These are phyloP conservation scores for Kodamaea suecica DNA, from an alignment of 1,139 yeast species.

Conservation along the genomic window DNA sequence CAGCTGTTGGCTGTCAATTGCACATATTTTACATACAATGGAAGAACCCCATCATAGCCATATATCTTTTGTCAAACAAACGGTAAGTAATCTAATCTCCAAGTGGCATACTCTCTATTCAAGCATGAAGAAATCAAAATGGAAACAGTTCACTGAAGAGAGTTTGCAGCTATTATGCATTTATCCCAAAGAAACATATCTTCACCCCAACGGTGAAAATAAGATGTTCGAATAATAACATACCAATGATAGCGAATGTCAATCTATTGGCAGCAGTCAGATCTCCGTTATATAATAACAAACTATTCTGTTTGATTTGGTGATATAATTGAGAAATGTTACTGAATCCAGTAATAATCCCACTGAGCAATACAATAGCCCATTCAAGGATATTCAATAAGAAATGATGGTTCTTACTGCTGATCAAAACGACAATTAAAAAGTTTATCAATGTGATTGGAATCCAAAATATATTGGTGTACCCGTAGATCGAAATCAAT, in stretches of 20 bases:
- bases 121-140: no score
- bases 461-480: constrained; percentile 74
- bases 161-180: constrained; percentile 6
- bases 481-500: constrained; percentile 67
- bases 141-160: no score
- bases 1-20: no score
- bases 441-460: constrained; percentile 66
- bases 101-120: no score
- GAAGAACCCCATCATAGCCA: no score
- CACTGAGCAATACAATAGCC: constrained; percentile 46
- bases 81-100: no score
- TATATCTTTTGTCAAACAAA: no score
- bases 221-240: constrained; percentile 37
- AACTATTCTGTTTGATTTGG: constrained; percentile 34
- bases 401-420: constrained; percentile 32
- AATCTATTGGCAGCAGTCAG: constrained; percentile 19
- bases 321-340: constrained; percentile 45
- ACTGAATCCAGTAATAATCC: constrained; percentile 47
- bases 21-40: no score
- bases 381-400: constrained; percentile 43
- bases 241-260: constrained; percentile 21
- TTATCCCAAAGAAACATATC: constrained; percentile 47
- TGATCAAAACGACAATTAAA: constrained; percentile 44
- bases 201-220: constrained; percentile 47
- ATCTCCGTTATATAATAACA: constrained; percentile 28